phyloP scores from a whole-genome alignment of 306 rosid species.

The Vachellia collinsii region DNA sequence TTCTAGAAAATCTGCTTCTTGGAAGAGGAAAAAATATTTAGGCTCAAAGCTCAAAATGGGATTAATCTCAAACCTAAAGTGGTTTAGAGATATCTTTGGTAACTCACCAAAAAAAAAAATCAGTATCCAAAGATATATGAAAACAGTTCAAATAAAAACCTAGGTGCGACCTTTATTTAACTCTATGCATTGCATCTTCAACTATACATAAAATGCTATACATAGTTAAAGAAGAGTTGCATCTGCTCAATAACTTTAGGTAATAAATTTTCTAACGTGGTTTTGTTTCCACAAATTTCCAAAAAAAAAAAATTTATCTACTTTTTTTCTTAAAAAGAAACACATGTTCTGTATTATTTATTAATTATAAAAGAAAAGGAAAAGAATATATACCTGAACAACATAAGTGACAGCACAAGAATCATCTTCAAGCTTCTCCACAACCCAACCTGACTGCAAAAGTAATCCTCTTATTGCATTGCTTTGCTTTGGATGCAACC shows the following conservation, averaged over 20 bases:
- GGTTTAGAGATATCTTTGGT: too few relatives aligned
- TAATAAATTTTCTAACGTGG: too few relatives aligned
- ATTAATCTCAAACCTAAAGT: too few relatives aligned
- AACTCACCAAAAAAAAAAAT: too few relatives aligned
- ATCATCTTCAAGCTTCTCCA: slow-evolving; percentile 77
- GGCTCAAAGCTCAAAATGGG: too few relatives aligned
- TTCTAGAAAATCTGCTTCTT: too few relatives aligned
- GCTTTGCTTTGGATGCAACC: slow-evolving; percentile 78
- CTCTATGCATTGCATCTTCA: neutral
- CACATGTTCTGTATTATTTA: neutral
- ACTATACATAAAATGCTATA: neutral
- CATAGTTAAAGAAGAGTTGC: neutral
- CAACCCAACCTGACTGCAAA: slow-evolving; percentile 91
- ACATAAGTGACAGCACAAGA: slow-evolving; percentile 83
- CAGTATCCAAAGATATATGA: too few relatives aligned
- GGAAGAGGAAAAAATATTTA: too few relatives aligned
- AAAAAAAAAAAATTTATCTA: neutral
- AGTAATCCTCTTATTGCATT: slow-evolving; percentile 85
- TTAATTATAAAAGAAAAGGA: neutral
- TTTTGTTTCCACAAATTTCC: too few relatives aligned
- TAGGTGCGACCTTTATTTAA: neutral
- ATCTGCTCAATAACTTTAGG: too few relatives aligned
- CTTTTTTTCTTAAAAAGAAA: too few relatives aligned
- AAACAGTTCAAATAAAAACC: too few relatives aligned
- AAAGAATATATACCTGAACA: slow-evolving; percentile 61